Percentiles rank a stretch among this genome's conserved stretches.
phyloP scores from a whole-genome alignment of 2,329 filamentous ascomycete genomes.

The Trichoderma citrinoviride region DNA sequence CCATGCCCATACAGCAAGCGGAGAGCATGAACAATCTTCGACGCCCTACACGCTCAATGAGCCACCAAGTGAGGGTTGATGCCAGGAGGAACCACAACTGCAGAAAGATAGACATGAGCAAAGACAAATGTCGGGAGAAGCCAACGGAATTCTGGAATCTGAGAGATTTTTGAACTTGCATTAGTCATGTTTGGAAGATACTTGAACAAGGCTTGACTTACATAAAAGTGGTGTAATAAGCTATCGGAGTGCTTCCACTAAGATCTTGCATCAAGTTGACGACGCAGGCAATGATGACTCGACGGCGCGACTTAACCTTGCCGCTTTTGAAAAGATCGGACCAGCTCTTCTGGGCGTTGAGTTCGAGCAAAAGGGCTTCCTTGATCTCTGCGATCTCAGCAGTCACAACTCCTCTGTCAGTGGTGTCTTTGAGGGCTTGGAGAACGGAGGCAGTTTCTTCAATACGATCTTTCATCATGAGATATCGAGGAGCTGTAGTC shows the following conservation, averaged over 20 bases:
- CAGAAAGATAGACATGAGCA: conserved; percentile 52
- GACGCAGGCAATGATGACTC: conserved; percentile 35
- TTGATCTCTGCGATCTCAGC: conserved; percentile 18
- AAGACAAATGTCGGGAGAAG: conserved; percentile 42
- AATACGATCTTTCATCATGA: conserved; percentile 38
- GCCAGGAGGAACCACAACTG: conserved; percentile 46
- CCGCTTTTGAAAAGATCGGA: conserved; percentile 34
- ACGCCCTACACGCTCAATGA: conserved; percentile 47
- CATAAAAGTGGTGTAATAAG: conserved; percentile 45
- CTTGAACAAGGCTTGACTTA: conserved; percentile 18
- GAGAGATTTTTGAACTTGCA: neutral
- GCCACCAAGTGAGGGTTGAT: conserved; percentile 45
- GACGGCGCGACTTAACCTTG: conserved; percentile 33
- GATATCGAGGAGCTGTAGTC: conserved; percentile 40
- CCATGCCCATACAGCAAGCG: conserved; percentile 41
- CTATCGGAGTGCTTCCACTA: conserved; percentile 40
- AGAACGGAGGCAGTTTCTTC: conserved; percentile 39
- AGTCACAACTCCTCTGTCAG: conserved; percentile 28
- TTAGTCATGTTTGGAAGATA: neutral
- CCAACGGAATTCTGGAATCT: conserved; percentile 44
- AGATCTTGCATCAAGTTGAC: conserved; percentile 43
- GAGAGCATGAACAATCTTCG: conserved; percentile 41
- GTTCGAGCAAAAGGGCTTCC: conserved; percentile 9
- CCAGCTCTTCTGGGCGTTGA: conserved; percentile 33
- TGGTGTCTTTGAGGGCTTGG: conserved; percentile 36